Conservation (phyloP, 306 rosid species). For the Prosopis cineraria region DNA sequence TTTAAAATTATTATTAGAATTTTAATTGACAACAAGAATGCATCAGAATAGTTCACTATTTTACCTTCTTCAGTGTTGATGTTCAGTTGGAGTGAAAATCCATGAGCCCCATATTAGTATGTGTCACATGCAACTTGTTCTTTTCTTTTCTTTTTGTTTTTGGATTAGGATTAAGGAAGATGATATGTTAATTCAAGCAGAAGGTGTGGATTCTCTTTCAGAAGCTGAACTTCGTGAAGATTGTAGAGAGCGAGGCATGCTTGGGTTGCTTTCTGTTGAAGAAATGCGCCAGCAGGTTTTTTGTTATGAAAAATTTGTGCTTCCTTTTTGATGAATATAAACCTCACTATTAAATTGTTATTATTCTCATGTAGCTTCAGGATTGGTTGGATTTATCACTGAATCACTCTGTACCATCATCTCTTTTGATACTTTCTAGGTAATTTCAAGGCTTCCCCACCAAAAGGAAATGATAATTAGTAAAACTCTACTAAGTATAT, state of each 20-base stretch:
- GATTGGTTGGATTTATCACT: constrained; percentile 99
- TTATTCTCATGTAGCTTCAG: constrained; percentile 64
- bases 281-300: constrained; percentile 97
- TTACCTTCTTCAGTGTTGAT: constrained; percentile 9
- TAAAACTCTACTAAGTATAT: constrained; percentile 7
- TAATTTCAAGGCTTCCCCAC: constrained; percentile 36
- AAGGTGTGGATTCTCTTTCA: constrained; percentile 94
- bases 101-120: neutral
- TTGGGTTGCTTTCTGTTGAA: constrained; percentile 87
- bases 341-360: constrained; percentile 9
- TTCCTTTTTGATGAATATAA: constrained; percentile 29
- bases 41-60: constrained; percentile 8
- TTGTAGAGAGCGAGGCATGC: constrained; percentile 98
- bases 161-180: constrained; percentile 80
- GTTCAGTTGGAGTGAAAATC: neutral
- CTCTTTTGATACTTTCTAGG: constrained; percentile 98
- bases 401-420: constrained; percentile 90
- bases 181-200: constrained; percentile 86
- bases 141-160: neutral
- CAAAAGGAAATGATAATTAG: neutral
- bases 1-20: constrained; percentile 17
- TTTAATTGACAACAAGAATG: constrained; percentile 20
- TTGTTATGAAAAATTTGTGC: constrained; percentile 21
- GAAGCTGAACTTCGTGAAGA: constrained; percentile 95
- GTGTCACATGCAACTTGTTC: constrained; percentile 13